Base-by-base conservation (phyloP, 805 yeast genomes). In the Cyberlindnera amylophila region DNA sequence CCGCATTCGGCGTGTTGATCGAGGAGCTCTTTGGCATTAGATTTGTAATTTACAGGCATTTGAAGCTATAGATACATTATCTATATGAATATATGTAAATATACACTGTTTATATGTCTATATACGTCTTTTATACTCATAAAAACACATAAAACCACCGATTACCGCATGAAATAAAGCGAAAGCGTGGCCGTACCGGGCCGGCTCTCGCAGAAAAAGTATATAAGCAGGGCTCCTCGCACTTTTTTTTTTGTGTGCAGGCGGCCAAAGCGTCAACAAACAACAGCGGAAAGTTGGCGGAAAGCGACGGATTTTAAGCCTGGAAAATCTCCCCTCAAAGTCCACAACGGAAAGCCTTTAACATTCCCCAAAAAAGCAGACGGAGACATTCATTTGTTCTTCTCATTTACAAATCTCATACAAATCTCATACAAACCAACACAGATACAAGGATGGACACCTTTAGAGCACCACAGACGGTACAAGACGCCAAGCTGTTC, bases 401-500 rank as follows among this genome's bases (percentile, higher is more conserved):
- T 38, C 42, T 35, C 19, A n/a, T n/a, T n/a, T n/a, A n/a, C n/a
- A n/a, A n/a, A n/a, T n/a, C n/a, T n/a, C n/a, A n/a, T n/a, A n/a
- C n/a, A n/a, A n/a, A n/a, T n/a, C 11, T 7, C 32, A 30, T 6
- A 15, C 10, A 15, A 17, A 14, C 32, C 18, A n/a, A n/a, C 34
- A 19, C n/a, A 36, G 33, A 36, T 15, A 31, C 27, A 14, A 41
- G 21, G 23, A 57, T 57, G 61, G 60, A 58, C 43, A 44, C 59
- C 12, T 46, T 58, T 43, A 58, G 53, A 42, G 39, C 60, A 4
- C 62, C 62, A 30, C 57, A 55, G 41, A 58, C 58, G 9, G 58
- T 50, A 14, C 57, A 54, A 14, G 62, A 58, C 35, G 62, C 61
- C 30, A 55, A 57, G 42, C 47, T 55, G 13, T 58, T 58, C 46